Conservation (phyloP, 768 basidiomycete species). For the Russula olivacea region DNA sequence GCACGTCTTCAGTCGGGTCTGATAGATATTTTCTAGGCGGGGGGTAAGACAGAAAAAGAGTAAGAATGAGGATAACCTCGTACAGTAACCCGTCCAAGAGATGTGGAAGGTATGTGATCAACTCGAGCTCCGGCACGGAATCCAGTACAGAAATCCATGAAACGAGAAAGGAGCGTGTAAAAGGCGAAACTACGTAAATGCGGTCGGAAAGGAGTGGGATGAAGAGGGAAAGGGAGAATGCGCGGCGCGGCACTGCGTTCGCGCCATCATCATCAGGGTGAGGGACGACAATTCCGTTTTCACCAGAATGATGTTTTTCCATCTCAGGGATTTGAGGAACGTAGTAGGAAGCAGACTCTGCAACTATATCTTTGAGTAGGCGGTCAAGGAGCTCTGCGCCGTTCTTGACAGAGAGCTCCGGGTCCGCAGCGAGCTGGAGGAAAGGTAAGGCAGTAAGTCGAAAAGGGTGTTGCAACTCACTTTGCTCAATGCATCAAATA, state of each 20-base stretch:
- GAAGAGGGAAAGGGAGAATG: conserved; percentile 92
- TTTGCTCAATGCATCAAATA: conserved; percentile 96
- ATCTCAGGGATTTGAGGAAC: conserved; percentile 84
- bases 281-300: conserved; percentile 54
- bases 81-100: conserved; percentile 91
- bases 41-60: conserved; percentile 20
- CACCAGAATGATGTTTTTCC: conserved; percentile 54
- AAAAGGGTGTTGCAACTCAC: conserved; percentile 39
- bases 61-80: conserved; percentile 29
- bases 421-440: conserved; percentile 85
- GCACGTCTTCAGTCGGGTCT: conserved; percentile 91
- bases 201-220: conserved; percentile 90
- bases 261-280: conserved; percentile 48
- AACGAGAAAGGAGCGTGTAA: conserved; percentile 93
- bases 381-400: conserved; percentile 95
- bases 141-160: conserved; percentile 95
- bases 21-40: conserved; percentile 80
- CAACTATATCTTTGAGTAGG: conserved; percentile 95
- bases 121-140: conserved; percentile 92
- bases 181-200: conserved; percentile 92
- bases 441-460: not conserved
- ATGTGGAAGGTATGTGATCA: conserved; percentile 91
- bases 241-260: conserved; percentile 47
- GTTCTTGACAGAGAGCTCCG: conserved; percentile 94
- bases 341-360: conserved; percentile 92